phyloP scores from a whole-genome alignment of 2,329 filamentous ascomycete genomes.

The Colletotrichum viniferum region DNA sequence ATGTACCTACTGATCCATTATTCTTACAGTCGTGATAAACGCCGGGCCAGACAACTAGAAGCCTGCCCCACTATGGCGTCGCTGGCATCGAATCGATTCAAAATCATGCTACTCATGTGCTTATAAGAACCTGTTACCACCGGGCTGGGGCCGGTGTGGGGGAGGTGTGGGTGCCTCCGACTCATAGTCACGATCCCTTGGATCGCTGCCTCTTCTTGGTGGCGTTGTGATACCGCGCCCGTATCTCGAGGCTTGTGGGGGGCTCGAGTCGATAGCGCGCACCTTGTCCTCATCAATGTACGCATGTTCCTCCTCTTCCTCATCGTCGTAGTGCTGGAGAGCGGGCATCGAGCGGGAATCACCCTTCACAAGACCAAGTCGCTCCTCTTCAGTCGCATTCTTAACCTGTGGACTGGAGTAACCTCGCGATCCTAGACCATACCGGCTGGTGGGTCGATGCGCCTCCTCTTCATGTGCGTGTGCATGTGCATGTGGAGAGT shows the following conservation, averaged over 20 bases:
- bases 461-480: slow-evolving; percentile 23
- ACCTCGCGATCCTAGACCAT: slow-evolving; percentile 36
- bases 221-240: slow-evolving; percentile 48
- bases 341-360: slow-evolving; percentile 50
- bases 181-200: slow-evolving; percentile 11
- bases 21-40: slow-evolving; percentile 15
- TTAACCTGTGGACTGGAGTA: slow-evolving; percentile 48
- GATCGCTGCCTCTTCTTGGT: slow-evolving; percentile 34
- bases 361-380: slow-evolving; percentile 80
- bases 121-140: slow-evolving; percentile 14
- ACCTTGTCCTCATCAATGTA: slow-evolving; percentile 30
- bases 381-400: slow-evolving; percentile 79
- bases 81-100: slow-evolving; percentile 14
- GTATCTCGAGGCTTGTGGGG: slow-evolving; percentile 34
- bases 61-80: neutral
- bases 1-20: slow-evolving; percentile 18
- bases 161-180: slow-evolving; percentile 18
- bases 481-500: slow-evolving; percentile 20
- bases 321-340: slow-evolving; percentile 39
- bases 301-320: slow-evolving; percentile 34
- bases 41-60: neutral
- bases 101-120: slow-evolving; percentile 18
- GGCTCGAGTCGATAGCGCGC: slow-evolving; percentile 4
- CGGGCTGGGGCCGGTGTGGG: slow-evolving; percentile 10
- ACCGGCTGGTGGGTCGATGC: slow-evolving; percentile 23